phyloP scores from a whole-genome alignment of 768 basidiomycete genomes.

The Hebeloma cylindrosporum region DNA sequence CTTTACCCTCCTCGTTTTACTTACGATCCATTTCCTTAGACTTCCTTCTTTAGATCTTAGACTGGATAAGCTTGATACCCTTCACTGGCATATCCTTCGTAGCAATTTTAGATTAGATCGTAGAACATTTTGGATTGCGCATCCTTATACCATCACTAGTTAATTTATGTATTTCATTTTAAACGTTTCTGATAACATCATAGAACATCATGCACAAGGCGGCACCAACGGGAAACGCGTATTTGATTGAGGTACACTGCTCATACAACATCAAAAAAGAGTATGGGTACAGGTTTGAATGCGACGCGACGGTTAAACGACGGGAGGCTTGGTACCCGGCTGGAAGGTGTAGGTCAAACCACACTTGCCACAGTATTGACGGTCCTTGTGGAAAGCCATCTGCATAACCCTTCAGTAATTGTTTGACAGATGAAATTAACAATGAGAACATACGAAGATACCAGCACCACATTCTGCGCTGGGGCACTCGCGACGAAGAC shows the following conservation, averaged over 20 bases:
- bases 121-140: no score
- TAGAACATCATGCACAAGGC: not conserved
- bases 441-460: slow-evolving; percentile 62
- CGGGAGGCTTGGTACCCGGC: slow-evolving; percentile 77
- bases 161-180: no score
- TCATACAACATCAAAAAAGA: no score
- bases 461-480: slow-evolving; percentile 81
- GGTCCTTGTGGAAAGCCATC: slow-evolving; percentile 99
- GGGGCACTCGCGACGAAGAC: slow-evolving; percentile 95
- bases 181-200: not conserved
- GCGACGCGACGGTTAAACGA: no score
- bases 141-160: no score
- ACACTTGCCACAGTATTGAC: slow-evolving; percentile 98
- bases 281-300: no score
- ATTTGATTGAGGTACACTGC: no score
- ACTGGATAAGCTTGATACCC: no score
- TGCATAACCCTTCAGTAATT: slow-evolving; percentile 32
- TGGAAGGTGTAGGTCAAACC: slow-evolving; percentile 85
- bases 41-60: not conserved
- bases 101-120: no score
- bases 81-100: no score
- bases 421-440: not conserved
- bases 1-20: not conserved
- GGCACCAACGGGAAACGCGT: no score
- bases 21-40: not conserved